A percentile compares a stretch with the other conserved stretches of the same genome.
These are phyloP conservation scores for Diospyros lotus DNA, from an alignment of 148 eudicot species.

Conservation along the genomic window DNA sequence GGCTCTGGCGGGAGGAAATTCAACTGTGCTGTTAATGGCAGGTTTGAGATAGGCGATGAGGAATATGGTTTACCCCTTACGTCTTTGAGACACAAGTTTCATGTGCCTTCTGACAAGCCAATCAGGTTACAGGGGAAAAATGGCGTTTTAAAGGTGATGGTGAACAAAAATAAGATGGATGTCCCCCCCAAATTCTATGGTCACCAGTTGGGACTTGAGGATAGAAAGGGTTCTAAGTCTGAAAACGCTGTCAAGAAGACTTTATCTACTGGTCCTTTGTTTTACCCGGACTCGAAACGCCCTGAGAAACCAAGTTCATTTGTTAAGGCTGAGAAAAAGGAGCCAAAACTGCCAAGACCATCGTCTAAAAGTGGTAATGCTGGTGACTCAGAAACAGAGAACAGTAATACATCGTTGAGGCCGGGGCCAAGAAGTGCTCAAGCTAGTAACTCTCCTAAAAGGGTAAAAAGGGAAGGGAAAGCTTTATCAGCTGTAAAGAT, in stretches of 20 bases:
- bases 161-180: constrained; percentile 46
- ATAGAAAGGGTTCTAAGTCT: constrained; percentile 33
- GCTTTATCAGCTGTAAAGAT: constrained; percentile 38
- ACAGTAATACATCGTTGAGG: constrained; percentile 45
- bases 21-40: constrained; percentile 23
- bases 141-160: constrained; percentile 88
- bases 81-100: constrained; percentile 44
- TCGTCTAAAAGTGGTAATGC: not conserved
- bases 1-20: constrained; percentile 19
- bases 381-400: constrained; percentile 30
- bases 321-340: constrained; percentile 30
- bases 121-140: constrained; percentile 94
- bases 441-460: constrained; percentile 36
- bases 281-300: constrained; percentile 38
- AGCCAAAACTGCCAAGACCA: constrained; percentile 28
- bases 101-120: constrained; percentile 45
- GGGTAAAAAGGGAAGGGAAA: constrained; percentile 38
- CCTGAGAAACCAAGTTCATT: constrained; percentile 29
- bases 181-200: constrained; percentile 26
- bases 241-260: constrained; percentile 43
- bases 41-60: constrained; percentile 35
- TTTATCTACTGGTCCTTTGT: constrained; percentile 20
- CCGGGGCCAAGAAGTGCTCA: constrained; percentile 28
- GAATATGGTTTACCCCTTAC: constrained; percentile 41
- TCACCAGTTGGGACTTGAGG: constrained; percentile 24